Evolutionary conservation across 257 asterid genomes (phyloP).

Genomic region (Eucommia ulmoides): DNA sequence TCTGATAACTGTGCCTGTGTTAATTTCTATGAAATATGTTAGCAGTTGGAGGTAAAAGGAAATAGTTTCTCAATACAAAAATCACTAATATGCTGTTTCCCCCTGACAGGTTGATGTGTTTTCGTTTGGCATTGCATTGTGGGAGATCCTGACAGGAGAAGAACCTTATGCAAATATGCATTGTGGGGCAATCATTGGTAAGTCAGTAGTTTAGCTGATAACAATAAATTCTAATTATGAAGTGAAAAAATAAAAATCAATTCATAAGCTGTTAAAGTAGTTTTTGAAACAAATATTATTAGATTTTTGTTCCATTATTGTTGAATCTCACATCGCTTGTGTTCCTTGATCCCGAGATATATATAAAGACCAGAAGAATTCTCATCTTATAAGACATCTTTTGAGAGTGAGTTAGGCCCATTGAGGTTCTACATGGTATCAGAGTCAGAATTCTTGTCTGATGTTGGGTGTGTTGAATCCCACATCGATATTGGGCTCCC

Average conservation of each 20-base stretch:
- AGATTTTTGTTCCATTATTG: too few species aligned
- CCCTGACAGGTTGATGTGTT: slow-evolving; percentile 63
- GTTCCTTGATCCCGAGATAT: too few species aligned
- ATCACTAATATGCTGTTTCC: slow-evolving; percentile 8
- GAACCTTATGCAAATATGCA: slow-evolving; percentile 83
- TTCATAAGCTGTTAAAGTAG: background rate
- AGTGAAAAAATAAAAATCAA: background rate
- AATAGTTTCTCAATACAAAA: slow-evolving; percentile 6
- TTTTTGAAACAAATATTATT: background rate
- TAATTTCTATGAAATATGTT: slow-evolving; percentile 3
- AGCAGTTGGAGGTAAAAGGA: slow-evolving; percentile 2
- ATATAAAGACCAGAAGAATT: too few species aligned
- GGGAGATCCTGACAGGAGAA: slow-evolving; percentile 76
- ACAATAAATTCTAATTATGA: background rate
- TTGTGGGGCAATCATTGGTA: slow-evolving; percentile 73
- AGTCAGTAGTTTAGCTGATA: slow-evolving; percentile 12
- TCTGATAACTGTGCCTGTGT: too few species aligned
- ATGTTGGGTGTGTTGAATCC: too few species aligned
- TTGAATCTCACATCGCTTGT: too few species aligned
- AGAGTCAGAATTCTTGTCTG: too few species aligned
- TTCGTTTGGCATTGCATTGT: slow-evolving; percentile 60
- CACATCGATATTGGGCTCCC: too few species aligned
- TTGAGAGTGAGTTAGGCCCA: too few species aligned
- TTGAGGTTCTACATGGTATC: too few species aligned
- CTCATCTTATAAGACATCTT: too few species aligned